phyloP scores from a whole-genome alignment of 2,329 filamentous ascomycete genomes.

The Exophiala lecanii-corni region DNA sequence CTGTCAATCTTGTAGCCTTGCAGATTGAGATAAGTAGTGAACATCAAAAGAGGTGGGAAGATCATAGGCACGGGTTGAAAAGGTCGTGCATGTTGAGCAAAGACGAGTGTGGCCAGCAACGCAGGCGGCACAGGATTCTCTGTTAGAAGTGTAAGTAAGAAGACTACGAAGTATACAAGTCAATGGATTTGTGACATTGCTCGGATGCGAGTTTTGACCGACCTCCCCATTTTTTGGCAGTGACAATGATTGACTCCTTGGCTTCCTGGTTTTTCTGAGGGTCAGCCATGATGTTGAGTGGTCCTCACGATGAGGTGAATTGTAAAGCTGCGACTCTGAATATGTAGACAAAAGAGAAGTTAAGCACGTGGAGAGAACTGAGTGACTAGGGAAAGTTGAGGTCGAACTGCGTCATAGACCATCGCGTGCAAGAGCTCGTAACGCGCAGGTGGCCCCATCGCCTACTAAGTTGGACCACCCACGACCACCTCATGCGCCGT shows the following conservation, averaged over 20 bases:
- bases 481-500: no score
- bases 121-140: conserved; percentile 62
- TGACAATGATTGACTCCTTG: conserved; percentile 21
- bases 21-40: conserved; percentile 62
- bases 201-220: no score
- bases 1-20: conserved; percentile 58
- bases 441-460: no score
- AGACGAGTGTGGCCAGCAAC: conserved; percentile 60
- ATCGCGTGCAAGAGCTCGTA: no score
- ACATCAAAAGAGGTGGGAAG: conserved; percentile 62
- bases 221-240: conserved; percentile 28
- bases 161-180: conserved; percentile 13
- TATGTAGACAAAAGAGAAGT: no score
- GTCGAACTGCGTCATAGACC: no score
- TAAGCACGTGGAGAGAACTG: no score
- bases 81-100: conserved; percentile 62
- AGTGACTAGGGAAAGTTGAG: no score
- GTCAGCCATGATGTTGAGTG: conserved; percentile 13
- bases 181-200: conserved; percentile 13
- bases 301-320: neutral
- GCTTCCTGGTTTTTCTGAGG: conserved; percentile 18
- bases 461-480: no score
- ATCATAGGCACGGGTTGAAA: conserved; percentile 62
- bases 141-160: conserved; percentile 32
- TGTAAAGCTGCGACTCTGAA: no score